phyloP scores from a whole-genome alignment of 805 yeast species.

The Saccharomyces paradoxus region DNA sequence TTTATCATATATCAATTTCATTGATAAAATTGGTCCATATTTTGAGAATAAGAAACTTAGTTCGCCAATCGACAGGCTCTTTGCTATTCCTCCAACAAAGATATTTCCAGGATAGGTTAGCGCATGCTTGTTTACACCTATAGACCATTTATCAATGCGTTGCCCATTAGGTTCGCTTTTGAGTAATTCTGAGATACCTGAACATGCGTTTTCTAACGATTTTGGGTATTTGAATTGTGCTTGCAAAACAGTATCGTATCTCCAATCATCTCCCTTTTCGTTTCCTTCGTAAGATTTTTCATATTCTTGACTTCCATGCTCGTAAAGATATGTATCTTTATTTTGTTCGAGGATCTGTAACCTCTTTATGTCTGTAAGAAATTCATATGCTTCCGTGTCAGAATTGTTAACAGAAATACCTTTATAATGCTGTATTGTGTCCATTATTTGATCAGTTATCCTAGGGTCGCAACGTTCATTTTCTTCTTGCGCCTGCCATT shows the following conservation, averaged over 20 bases:
- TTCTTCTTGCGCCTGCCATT: constrained; percentile 9
- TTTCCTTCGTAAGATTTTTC: constrained; percentile 9
- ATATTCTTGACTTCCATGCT: constrained; percentile 16
- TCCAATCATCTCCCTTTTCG: constrained; percentile 8
- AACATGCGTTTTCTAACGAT: constrained; percentile 7
- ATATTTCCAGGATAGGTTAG: constrained; percentile 50
- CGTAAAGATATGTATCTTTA: constrained; percentile 18
- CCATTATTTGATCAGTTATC: background rate
- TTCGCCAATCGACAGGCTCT: constrained; percentile 33
- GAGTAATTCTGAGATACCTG: constrained; percentile 3
- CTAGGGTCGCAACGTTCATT: background rate
- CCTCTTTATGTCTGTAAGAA: constrained; percentile 19
- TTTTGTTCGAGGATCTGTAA: constrained; percentile 14
- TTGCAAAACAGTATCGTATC: constrained; percentile 22
- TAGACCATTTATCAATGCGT: constrained; percentile 19
- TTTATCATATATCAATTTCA: constrained; percentile 40
- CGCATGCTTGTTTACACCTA: constrained; percentile 24
- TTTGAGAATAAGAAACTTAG: constrained; percentile 32
- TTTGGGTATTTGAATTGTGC: constrained; percentile 19
- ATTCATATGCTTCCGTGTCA: constrained; percentile 26
- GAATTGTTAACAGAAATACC: constrained; percentile 14
- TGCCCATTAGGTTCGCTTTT: background rate
- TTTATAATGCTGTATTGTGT: constrained; percentile 8
- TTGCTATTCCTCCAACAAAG: constrained; percentile 44
- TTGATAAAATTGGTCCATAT: constrained; percentile 37